phyloP scores from a whole-genome alignment of 2,329 filamentous ascomycete species.

The Helotiales sp. region DNA sequence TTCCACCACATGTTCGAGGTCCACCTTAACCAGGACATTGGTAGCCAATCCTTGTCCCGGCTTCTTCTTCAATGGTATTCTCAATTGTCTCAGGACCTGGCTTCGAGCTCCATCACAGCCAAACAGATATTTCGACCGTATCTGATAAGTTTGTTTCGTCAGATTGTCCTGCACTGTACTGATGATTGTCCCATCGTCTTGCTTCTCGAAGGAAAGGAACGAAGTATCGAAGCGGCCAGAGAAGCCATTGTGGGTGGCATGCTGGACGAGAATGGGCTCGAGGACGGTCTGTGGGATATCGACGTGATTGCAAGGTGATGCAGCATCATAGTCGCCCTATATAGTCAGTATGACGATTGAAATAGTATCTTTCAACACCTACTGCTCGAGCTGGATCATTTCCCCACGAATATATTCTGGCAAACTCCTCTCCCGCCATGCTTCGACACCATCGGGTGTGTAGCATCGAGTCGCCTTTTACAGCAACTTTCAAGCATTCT shows the following conservation, averaged over 20 bases:
- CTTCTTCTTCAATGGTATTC: constrained; percentile 46
- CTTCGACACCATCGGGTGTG: constrained; percentile 54
- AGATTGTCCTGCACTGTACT: constrained; percentile 41
- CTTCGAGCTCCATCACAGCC: constrained; percentile 56
- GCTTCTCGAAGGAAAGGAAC: constrained; percentile 36
- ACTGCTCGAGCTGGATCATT: constrained; percentile 46
- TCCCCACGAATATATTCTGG: constrained; percentile 51
- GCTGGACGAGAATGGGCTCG: constrained; percentile 46
- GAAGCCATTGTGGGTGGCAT: constrained; percentile 43
- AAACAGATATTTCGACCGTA: constrained; percentile 57
- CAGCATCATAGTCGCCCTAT: constrained; percentile 44
- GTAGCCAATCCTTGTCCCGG: constrained; percentile 49
- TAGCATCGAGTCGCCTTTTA: constrained; percentile 43
- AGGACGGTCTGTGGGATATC: constrained; percentile 50
- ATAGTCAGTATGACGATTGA: background rate
- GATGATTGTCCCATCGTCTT: constrained; percentile 23
- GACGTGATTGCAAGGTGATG: constrained; percentile 43
- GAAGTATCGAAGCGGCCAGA: constrained; percentile 44
- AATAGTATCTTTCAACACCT: constrained; percentile 3
- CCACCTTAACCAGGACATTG: constrained; percentile 50
- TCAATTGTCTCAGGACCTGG: constrained; percentile 45
- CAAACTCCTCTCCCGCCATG: constrained; percentile 54
- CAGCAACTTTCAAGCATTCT: constrained; percentile 39
- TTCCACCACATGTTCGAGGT: constrained; percentile 50
- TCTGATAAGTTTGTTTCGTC: constrained; percentile 40